Conservation (phyloP, 1,284 basidiomycete species). For the Sanghuangporus sanghuang region DNA sequence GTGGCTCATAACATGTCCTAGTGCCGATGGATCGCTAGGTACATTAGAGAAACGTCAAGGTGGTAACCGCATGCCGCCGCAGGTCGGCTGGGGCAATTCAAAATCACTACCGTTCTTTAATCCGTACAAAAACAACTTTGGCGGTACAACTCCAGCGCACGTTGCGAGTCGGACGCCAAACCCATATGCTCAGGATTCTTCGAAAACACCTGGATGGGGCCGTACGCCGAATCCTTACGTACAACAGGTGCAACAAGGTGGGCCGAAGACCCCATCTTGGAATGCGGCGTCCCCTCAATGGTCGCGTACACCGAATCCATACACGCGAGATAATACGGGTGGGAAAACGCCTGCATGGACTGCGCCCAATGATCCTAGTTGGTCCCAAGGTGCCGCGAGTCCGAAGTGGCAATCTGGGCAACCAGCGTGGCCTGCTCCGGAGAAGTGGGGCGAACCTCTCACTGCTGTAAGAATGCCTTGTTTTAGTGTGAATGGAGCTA, state of each 20-base stretch:
- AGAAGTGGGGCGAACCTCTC: constrained; percentile 2
- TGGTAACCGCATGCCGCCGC: not conserved
- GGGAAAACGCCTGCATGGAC: constrained; percentile 49
- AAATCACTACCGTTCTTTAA: constrained; percentile 23
- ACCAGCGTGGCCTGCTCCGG: not conserved
- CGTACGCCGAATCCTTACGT: constrained; percentile 59
- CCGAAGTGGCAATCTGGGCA: constrained; percentile 21
- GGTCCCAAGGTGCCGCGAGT: constrained; percentile 35
- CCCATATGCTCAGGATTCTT: constrained; percentile 14
- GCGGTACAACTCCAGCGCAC: constrained; percentile 32
- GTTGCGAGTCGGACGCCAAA: constrained; percentile 15
- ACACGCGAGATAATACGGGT: constrained; percentile 47
- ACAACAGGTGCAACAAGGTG: constrained; percentile 30
- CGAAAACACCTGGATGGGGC: constrained; percentile 36
- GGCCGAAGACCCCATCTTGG: constrained; percentile 27
- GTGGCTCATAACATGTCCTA: constrained; percentile 24
- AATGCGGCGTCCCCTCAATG: constrained; percentile 52
- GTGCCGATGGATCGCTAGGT: constrained; percentile 51
- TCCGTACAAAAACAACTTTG: constrained; percentile 26
- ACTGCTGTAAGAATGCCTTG: constrained; percentile 9
- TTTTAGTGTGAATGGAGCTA: not conserved
- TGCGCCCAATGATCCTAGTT: constrained; percentile 20
- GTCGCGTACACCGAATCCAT: constrained; percentile 72
- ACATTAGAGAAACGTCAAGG: constrained; percentile 32
- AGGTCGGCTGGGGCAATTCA: too few species aligned